These are phyloP conservation scores for Chrysanthemum makinoi DNA, from an alignment of 129 eudicot genomes.

Conservation along the genomic window DNA sequence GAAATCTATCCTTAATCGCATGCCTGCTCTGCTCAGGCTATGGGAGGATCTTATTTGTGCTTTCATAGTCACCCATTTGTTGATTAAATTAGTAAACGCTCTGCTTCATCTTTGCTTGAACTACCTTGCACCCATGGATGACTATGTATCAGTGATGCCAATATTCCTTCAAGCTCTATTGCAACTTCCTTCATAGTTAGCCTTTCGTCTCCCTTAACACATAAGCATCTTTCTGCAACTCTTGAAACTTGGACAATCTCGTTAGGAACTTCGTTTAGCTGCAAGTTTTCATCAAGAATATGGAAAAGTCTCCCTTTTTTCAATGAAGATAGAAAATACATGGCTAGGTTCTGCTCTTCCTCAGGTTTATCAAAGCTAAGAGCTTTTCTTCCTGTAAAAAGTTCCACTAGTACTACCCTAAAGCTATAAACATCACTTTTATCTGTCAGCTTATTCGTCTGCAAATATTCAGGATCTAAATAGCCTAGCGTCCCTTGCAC, in stretches of 20 bases:
- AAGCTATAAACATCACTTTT: slow-evolving; percentile 46
- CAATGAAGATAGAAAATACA: slow-evolving; percentile 19
- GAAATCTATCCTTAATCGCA: too few species aligned
- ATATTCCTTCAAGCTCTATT: slow-evolving; percentile 23
- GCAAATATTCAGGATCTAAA: slow-evolving; percentile 40
- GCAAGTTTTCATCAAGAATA: slow-evolving; percentile 17
- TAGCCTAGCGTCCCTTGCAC: slow-evolving; percentile 43
- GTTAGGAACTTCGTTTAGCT: not conserved
- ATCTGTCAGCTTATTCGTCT: slow-evolving; percentile 29
- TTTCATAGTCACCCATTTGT: not conserved
- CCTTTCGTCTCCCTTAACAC: slow-evolving; percentile 28
- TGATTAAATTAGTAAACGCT: slow-evolving; percentile 12
- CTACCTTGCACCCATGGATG: slow-evolving; percentile 24
- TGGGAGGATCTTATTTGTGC: too few species aligned
- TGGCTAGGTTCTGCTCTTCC: slow-evolving; percentile 25
- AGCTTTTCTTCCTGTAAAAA: slow-evolving; percentile 26
- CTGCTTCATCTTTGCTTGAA: slow-evolving; percentile 2
- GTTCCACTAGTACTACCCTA: slow-evolving; percentile 28
- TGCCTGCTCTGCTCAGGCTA: too few species aligned
- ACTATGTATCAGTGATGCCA: slow-evolving; percentile 10
- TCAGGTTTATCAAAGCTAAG: slow-evolving; percentile 26
- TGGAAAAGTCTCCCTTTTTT: slow-evolving; percentile 14
- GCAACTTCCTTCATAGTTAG: slow-evolving; percentile 31
- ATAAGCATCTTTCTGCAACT: slow-evolving; percentile 21
- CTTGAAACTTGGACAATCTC: slow-evolving; percentile 9